A percentile compares a stretch with the other conserved stretches of the same genome.
Conservation (phyloP, 148 eudicot species). For the Rheum nobile region DNA sequence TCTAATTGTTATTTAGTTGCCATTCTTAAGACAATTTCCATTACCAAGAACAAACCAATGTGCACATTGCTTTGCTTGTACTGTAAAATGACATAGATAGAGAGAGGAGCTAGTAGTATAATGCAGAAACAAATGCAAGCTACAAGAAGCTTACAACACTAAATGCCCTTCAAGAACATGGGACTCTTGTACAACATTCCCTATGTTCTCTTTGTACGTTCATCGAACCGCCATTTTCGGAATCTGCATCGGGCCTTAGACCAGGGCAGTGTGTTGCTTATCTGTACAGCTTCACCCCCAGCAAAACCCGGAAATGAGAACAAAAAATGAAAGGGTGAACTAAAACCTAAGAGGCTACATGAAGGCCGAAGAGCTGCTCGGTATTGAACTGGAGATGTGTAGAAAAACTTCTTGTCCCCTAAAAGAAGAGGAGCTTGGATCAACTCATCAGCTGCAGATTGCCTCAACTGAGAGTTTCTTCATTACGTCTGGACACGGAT, state of each 20-base stretch:
- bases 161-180: not conserved
- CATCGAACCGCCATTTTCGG: not conserved
- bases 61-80: not conserved
- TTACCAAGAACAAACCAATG: not conserved
- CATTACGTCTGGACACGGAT: slow-evolving; percentile 87
- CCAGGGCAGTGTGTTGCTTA: slow-evolving; percentile 11
- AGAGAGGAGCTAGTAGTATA: not conserved
- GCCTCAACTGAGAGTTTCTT: slow-evolving; percentile 89
- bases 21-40: too few relatives aligned
- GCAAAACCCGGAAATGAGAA: slow-evolving; percentile 1
- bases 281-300: slow-evolving; percentile 12
- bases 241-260: slow-evolving; percentile 3
- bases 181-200: not conserved
- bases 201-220: not conserved
- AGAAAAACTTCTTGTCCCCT: not conserved
- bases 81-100: not conserved
- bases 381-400: not conserved
- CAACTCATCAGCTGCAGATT: slow-evolving; percentile 51
- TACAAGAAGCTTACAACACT: not conserved
- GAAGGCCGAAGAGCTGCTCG: not conserved
- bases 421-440: not conserved
- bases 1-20: too few relatives aligned
- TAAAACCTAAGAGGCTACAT: not conserved
- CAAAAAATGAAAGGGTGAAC: not conserved
- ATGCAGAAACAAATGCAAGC: not conserved